Conservation (phyloP, 2,329 filamentous ascomycete species). For the Xylariaceae sp. region DNA sequence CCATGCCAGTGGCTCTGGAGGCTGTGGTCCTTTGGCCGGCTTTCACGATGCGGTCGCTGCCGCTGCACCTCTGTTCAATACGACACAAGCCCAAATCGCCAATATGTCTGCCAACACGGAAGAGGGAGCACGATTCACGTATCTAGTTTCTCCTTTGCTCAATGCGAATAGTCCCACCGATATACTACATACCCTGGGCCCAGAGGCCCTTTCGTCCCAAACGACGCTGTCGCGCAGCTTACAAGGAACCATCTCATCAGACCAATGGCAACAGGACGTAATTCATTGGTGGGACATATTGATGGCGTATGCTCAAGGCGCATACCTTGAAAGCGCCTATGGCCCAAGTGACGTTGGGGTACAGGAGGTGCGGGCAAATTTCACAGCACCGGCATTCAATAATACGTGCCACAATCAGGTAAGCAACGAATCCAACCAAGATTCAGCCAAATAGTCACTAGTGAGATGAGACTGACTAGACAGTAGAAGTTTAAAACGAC, state of each 20-base stretch:
- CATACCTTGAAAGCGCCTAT: neutral
- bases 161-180: neutral
- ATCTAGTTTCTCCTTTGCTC: neutral
- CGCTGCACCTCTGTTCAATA: conserved; percentile 2
- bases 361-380: neutral
- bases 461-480: neutral
- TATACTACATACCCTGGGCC: neutral
- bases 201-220: neutral
- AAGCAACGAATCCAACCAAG: neutral
- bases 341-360: neutral
- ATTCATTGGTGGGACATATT: conserved; percentile 1
- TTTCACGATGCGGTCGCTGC: conserved; percentile 7
- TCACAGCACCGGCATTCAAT: neutral
- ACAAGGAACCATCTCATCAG: conserved; percentile 1
- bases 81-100: neutral
- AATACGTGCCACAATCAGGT: conserved; percentile 9
- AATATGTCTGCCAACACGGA: neutral
- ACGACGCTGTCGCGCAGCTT: neutral
- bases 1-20: neutral
- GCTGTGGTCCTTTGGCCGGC: conserved; percentile 15
- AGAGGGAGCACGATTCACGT: neutral
- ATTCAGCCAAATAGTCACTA: neutral
- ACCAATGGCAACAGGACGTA: conserved; percentile 11
- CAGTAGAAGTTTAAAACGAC: conserved; percentile 25
- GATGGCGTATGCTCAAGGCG: neutral